Percentiles rank a stretch among this genome's conserved stretches.
These are phyloP conservation scores for Benincasa hispida DNA, from an alignment of 306 rosid genomes.

Conservation along the genomic window DNA sequence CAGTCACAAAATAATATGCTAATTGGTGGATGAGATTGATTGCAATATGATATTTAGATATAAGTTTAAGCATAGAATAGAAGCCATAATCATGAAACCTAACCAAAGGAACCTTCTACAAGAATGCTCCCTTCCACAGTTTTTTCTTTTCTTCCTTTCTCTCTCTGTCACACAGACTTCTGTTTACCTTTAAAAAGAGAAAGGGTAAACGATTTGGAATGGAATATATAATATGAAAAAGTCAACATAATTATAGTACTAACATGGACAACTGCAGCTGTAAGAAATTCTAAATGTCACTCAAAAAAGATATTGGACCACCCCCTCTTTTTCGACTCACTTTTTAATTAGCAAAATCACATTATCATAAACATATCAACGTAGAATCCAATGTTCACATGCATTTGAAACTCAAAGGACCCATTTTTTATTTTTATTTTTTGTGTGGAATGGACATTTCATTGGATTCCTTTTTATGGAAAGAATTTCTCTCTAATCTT, in stretches of 20 bases:
- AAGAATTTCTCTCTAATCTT: background rate
- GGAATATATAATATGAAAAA: background rate
- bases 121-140: background rate
- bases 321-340: background rate
- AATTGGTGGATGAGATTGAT: background rate
- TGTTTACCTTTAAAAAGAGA: background rate
- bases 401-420: constrained; percentile 3
- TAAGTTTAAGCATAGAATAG: background rate
- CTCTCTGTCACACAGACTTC: background rate
- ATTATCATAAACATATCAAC: background rate
- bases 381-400: constrained; percentile 12
- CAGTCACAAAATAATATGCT: background rate
- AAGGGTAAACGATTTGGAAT: background rate
- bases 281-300: background rate
- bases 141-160: background rate
- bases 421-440: background rate
- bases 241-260: constrained; percentile 1
- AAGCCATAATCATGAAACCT: background rate
- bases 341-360: background rate
- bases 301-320: background rate
- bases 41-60: background rate
- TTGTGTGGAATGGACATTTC: background rate
- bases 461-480: constrained; percentile 7
- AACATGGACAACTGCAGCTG: constrained; percentile 7
- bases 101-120: background rate